phyloP scores from a whole-genome alignment of 1,284 basidiomycete species.

The Microbotryum saponariae region DNA sequence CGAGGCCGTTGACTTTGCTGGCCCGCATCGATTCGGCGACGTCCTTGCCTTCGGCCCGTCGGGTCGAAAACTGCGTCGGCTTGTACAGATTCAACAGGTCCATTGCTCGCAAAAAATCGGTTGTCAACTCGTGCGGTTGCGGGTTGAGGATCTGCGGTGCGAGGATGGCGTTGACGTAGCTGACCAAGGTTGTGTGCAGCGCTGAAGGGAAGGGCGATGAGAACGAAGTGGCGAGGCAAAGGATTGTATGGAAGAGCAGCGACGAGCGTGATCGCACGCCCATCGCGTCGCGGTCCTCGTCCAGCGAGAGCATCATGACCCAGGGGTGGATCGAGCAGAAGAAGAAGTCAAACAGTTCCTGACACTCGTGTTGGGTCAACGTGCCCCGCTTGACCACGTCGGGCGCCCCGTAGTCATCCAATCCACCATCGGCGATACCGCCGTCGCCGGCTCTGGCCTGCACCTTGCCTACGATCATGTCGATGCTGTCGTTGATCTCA shows the following conservation, averaged over 20 bases:
- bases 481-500: constrained; percentile 24
- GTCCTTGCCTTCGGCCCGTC: constrained; percentile 24
- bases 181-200: constrained; percentile 29
- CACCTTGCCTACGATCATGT: constrained; percentile 10
- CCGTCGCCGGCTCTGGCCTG: constrained; percentile 4
- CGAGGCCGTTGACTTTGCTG: constrained; percentile 30
- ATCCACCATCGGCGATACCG: background rate
- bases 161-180: constrained; percentile 28
- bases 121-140: constrained; percentile 31
- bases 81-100: constrained; percentile 32
- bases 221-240: constrained; percentile 31
- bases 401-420: constrained; percentile 27
- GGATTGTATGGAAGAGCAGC: constrained; percentile 30
- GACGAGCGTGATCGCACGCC: constrained; percentile 12
- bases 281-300: constrained; percentile 28
- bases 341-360: constrained; percentile 33
- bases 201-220: constrained; percentile 29
- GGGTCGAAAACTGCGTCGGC: constrained; percentile 22
- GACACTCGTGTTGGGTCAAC: constrained; percentile 25
- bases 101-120: constrained; percentile 30
- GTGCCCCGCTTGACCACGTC: constrained; percentile 23
- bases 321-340: constrained; percentile 30
- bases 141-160: constrained; percentile 30
- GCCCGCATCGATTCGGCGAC: constrained; percentile 27
- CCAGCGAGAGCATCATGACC: constrained; percentile 32